phyloP scores from a whole-genome alignment of 1,284 basidiomycete genomes.

The Vanrija humicola region DNA sequence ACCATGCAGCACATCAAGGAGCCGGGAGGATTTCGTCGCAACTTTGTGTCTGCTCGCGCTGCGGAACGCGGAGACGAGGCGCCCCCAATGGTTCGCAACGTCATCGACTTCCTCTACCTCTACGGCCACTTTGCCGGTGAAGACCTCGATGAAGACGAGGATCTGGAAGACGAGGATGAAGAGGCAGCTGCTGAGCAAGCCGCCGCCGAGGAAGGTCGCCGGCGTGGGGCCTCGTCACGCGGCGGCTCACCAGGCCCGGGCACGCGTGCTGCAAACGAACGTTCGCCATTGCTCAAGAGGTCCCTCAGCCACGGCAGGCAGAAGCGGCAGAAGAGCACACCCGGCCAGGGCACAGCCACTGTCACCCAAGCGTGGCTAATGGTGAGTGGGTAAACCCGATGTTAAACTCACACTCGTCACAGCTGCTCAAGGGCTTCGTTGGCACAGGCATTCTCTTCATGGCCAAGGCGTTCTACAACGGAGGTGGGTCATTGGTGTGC shows the following conservation, averaged over 20 bases:
- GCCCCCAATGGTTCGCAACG: constrained; percentile 69
- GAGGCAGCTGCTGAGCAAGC: constrained; percentile 42
- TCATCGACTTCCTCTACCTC: constrained; percentile 86
- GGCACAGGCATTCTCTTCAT: constrained; percentile 95
- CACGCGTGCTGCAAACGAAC: constrained; percentile 7
- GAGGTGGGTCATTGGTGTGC: constrained; percentile 50
- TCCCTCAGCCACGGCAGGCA: constrained; percentile 53
- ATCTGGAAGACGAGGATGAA: constrained; percentile 58
- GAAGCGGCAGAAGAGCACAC: constrained; percentile 53
- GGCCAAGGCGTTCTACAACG: constrained; percentile 95
- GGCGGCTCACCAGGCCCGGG: too few relatives aligned
- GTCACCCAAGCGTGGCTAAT: constrained; percentile 85
- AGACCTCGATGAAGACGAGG: constrained; percentile 79
- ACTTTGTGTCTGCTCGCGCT: constrained; percentile 71
- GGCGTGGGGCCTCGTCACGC: not conserved
- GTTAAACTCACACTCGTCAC: constrained; percentile 5
- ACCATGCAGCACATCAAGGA: constrained; percentile 84
- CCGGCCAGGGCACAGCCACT: constrained; percentile 72
- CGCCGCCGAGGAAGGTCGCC: constrained; percentile 8
- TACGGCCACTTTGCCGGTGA: constrained; percentile 95
- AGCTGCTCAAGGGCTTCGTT: constrained; percentile 92
- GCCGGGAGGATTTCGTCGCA: constrained; percentile 86
- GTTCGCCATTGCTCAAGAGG: constrained; percentile 11
- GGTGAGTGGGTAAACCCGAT: constrained; percentile 53
- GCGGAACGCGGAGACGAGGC: constrained; percentile 63